Conservation (phyloP, 805 yeast species). For the Starmerella floris region DNA sequence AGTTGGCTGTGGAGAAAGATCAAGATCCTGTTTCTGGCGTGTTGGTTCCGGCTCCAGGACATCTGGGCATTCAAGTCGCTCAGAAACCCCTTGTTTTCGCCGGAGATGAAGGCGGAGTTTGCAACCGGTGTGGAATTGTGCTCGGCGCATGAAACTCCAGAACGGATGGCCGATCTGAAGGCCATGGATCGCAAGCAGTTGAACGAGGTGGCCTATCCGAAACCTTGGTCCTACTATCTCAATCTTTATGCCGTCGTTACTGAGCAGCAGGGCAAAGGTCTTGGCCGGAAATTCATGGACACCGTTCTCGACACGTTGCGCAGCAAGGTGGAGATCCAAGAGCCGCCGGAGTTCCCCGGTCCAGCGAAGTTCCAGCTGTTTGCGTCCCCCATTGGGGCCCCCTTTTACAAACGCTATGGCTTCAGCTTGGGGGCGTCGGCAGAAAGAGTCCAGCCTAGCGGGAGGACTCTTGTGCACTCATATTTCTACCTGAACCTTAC, state of each 20-base stretch:
- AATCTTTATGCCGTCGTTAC: slow-evolving; percentile 2
- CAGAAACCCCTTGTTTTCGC: slow-evolving; percentile 2
- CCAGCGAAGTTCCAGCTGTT: slow-evolving; percentile 17
- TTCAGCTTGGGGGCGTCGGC: slow-evolving; percentile 6
- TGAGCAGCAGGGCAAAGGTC: slow-evolving; percentile 13
- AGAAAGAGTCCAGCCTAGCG: slow-evolving; percentile 5
- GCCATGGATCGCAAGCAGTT: slow-evolving; percentile 6
- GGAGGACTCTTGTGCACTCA: slow-evolving; percentile 7
- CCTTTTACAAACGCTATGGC: slow-evolving; percentile 14
- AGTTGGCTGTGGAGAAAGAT: neutral
- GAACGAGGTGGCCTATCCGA: slow-evolving; percentile 5
- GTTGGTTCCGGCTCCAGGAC: slow-evolving; percentile 5
- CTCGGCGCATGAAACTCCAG: slow-evolving; percentile 1
- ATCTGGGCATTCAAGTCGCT: slow-evolving; percentile 4
- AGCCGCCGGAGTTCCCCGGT: slow-evolving; percentile 9
- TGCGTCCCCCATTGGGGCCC: slow-evolving; percentile 13
- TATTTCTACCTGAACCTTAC: slow-evolving; percentile 13
- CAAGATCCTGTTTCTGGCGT: neutral
- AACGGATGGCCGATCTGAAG: slow-evolving; percentile 1
- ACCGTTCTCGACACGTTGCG: slow-evolving; percentile 1
- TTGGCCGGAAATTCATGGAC: slow-evolving; percentile 10
- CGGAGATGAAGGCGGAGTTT: slow-evolving; percentile 6
- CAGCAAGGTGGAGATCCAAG: slow-evolving; percentile 1
- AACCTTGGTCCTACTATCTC: slow-evolving; percentile 3
- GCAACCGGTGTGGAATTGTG: slow-evolving; percentile 3